Percentiles rank a stretch among this genome's conserved stretches.
phyloP scores from a whole-genome alignment of 164 flowering plant species.

The Piper longum region DNA sequence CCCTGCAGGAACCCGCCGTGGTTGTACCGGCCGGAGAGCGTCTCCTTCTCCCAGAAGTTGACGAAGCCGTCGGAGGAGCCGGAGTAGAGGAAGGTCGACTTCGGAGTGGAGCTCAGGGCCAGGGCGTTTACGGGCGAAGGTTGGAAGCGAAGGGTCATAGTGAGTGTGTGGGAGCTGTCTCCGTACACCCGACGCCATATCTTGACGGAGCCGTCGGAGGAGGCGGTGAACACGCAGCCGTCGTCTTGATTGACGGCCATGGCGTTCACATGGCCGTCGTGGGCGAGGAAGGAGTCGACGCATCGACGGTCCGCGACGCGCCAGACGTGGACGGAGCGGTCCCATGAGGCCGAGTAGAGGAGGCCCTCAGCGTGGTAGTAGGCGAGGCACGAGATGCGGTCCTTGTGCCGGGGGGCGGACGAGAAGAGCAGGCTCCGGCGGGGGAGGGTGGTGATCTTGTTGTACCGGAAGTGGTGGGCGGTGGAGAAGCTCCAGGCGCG shows the following conservation, averaged over 20 bases:
- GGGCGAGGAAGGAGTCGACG: constrained; percentile 26
- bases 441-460: constrained; percentile 13
- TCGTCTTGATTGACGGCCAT: constrained; percentile 31
- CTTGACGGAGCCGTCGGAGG: constrained; percentile 29
- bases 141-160: constrained; percentile 30
- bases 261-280: constrained; percentile 21
- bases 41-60: constrained; percentile 31
- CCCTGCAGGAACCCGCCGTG: constrained; percentile 30
- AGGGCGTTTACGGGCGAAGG: constrained; percentile 29
- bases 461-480: constrained; percentile 6
- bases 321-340: constrained; percentile 25
- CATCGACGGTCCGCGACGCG: constrained; percentile 14
- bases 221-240: constrained; percentile 24
- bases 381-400: constrained; percentile 32
- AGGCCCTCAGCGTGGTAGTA: constrained; percentile 23
- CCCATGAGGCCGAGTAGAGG: constrained; percentile 27
- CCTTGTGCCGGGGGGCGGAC: constrained; percentile 19
- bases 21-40: constrained; percentile 18
- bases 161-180: constrained; percentile 35
- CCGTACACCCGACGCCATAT: constrained; percentile 37
- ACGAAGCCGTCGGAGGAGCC: constrained; percentile 30
- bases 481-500: constrained; percentile 19
- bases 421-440: constrained; percentile 2
- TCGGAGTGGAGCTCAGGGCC: constrained; percentile 11
- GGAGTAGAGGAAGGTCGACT: constrained; percentile 22